These are phyloP conservation scores for Haematococcus lacustris DNA, from an alignment of 139 green algal species.

Conservation along the genomic window DNA sequence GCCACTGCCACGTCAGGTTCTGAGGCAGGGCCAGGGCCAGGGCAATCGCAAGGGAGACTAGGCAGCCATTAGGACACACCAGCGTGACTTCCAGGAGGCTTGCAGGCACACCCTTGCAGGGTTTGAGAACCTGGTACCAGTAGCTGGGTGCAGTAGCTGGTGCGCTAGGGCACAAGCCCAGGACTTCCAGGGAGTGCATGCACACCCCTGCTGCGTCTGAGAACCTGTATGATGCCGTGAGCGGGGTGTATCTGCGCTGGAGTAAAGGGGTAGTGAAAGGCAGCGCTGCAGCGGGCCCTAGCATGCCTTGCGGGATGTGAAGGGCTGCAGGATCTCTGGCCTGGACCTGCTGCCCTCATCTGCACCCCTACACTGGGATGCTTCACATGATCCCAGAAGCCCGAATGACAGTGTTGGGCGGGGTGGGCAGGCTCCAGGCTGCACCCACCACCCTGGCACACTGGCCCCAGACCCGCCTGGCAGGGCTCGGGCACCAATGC, in stretches of 20 bases:
- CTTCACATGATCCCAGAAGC: background rate
- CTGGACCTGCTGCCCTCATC: too few species aligned
- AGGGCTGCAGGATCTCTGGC: too few species aligned
- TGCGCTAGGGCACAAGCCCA: too few species aligned
- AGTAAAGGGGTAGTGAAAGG: too few species aligned
- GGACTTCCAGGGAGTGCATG: too few species aligned
- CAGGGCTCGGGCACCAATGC: background rate
- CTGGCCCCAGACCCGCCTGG: background rate
- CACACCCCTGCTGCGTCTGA: too few species aligned
- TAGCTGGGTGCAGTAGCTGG: too few species aligned
- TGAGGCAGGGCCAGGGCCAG: background rate
- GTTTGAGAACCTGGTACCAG: background rate
- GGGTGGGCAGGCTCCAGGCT: background rate
- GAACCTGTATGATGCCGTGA: too few species aligned
- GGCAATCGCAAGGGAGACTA: background rate
- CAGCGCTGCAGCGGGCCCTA: too few species aligned
- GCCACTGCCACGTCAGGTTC: background rate
- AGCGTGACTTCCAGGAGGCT: background rate
- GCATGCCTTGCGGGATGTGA: too few species aligned
- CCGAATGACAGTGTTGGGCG: background rate
- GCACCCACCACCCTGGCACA: background rate
- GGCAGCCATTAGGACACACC: background rate
- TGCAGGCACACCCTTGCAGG: background rate
- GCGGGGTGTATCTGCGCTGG: too few species aligned
- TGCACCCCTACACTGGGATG: background rate